Conservation (phyloP, 2,329 filamentous ascomycete species). For the Paramyrothecium sp. region DNA sequence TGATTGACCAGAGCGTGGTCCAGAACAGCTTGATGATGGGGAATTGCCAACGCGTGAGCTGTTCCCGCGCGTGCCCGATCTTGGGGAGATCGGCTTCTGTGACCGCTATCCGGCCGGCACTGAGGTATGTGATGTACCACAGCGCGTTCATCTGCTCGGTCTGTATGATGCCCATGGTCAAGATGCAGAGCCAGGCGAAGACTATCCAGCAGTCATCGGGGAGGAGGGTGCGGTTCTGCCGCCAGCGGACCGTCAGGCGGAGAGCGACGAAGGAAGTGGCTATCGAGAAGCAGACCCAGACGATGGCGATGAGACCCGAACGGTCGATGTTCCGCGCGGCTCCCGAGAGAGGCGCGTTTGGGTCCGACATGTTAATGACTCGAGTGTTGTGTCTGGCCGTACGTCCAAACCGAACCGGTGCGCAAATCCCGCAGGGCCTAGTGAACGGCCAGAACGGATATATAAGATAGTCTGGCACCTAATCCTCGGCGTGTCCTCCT, state of each 20-base stretch:
- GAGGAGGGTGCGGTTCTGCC: constrained; percentile 11
- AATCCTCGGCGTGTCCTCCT: too few relatives aligned
- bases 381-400: background rate
- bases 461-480: too few relatives aligned
- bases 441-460: too few relatives aligned
- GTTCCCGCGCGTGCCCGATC: background rate
- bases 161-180: constrained; percentile 18
- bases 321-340: constrained; percentile 7
- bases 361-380: constrained; percentile 2
- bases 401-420: background rate
- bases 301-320: constrained; percentile 18
- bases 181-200: constrained; percentile 20
- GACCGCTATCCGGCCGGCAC: constrained; percentile 8
- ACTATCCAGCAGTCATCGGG: constrained; percentile 29
- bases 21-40: constrained; percentile 20
- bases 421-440: background rate
- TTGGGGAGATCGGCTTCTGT: constrained; percentile 1
- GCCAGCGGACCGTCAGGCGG: constrained; percentile 24
- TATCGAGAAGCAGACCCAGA: constrained; percentile 24
- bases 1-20: constrained; percentile 18
- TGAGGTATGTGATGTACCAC: constrained; percentile 14
- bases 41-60: constrained; percentile 16
- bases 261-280: constrained; percentile 23
- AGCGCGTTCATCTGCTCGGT: constrained; percentile 14
- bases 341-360: constrained; percentile 10